These are phyloP conservation scores for Albatrellus ellisii DNA, from an alignment of 768 basidiomycete species.

Conservation along the genomic window DNA sequence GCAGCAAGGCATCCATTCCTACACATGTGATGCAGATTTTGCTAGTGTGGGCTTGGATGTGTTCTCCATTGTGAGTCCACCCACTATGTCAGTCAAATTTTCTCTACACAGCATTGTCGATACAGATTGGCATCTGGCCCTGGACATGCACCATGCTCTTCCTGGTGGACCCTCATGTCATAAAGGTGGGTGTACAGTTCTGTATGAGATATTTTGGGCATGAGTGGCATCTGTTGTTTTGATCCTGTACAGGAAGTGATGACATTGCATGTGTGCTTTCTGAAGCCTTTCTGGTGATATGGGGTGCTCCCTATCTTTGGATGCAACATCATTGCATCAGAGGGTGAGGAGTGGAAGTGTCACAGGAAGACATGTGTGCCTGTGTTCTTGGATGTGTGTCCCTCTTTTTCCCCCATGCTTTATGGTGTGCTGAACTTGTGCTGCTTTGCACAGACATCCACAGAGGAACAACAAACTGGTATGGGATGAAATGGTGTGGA, in stretches of 20 bases:
- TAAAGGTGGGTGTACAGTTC: conserved; percentile 4
- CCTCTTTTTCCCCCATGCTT: not conserved
- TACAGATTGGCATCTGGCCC: conserved; percentile 3
- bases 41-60: conserved; percentile 5
- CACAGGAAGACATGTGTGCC: conserved; percentile 50
- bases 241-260: conserved; percentile 31
- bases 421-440: not conserved
- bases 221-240: not conserved
- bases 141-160: not conserved
- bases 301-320: conserved; percentile 37
- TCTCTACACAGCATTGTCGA: not conserved
- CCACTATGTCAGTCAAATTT: too few relatives aligned
- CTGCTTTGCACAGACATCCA: not conserved
- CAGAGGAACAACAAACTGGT: conserved; percentile 26
- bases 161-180: conserved; percentile 8
- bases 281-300: conserved; percentile 41
- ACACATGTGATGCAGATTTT: conserved; percentile 3
- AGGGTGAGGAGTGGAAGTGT: conserved; percentile 52
- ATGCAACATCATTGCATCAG: conserved; percentile 46
- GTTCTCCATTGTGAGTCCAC: not conserved
- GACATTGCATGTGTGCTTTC: conserved; percentile 35
- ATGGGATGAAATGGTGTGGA: conserved; percentile 24
- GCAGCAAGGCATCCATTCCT: not conserved
- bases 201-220: not conserved
- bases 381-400: conserved; percentile 48